phyloP scores from a whole-genome alignment of 164 flowering plant species.

The Magnolia officinalis region DNA sequence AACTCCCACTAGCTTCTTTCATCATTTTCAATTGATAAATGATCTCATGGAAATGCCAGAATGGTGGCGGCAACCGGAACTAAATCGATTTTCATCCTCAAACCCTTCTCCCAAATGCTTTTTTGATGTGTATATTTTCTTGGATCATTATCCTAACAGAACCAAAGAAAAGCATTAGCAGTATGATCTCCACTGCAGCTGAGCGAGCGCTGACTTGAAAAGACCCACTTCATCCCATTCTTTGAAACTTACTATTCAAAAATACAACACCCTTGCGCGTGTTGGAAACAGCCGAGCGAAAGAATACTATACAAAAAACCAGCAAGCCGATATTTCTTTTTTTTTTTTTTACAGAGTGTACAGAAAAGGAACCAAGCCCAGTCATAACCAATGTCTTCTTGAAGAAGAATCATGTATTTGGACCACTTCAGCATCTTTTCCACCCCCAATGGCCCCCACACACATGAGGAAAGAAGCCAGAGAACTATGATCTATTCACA shows the following conservation, averaged over 20 bases:
- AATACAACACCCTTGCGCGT: not conserved
- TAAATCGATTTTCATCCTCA: not conserved
- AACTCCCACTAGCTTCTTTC: not conserved
- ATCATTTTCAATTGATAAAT: too few species aligned
- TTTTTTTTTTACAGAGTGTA: not conserved
- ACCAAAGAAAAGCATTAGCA: not conserved
- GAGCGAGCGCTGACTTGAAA: not conserved
- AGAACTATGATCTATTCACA: slow-evolving; percentile 17
- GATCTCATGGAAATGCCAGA: not conserved
- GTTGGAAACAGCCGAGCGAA: not conserved
- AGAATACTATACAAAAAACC: not conserved
- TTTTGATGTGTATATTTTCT: not conserved
- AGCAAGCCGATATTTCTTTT: not conserved
- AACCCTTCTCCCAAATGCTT: not conserved
- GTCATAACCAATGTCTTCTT: not conserved
- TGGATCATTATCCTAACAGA: not conserved
- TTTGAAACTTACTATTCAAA: not conserved
- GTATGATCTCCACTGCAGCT: not conserved
- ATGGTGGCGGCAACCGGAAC: not conserved
- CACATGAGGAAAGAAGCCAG: slow-evolving; percentile 22
- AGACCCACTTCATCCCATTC: not conserved
- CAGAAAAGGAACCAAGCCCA: not conserved
- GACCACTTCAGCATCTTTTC: slow-evolving; percentile 1
- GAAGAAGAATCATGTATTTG: not conserved
- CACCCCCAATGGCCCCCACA: slow-evolving; percentile 8